Conservation (phyloP, 2,329 filamentous ascomycete genomes). For the Drechslera avenae region DNA sequence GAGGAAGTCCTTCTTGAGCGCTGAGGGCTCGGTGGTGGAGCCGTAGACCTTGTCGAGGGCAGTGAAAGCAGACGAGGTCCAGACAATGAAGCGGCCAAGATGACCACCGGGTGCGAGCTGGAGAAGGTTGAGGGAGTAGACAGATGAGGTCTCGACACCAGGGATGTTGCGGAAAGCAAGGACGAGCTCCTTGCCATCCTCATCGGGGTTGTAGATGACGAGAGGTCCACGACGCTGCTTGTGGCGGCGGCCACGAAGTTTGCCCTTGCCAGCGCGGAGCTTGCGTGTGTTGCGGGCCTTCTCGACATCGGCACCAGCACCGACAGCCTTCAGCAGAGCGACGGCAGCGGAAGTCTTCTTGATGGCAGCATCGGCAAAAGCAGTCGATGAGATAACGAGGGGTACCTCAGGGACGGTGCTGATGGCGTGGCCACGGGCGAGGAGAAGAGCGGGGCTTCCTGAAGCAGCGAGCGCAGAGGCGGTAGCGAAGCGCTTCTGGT, state of each 20-base stretch:
- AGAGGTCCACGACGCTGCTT: constrained; percentile 97
- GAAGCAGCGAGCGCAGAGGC: constrained; percentile 97
- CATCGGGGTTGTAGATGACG: constrained; percentile 94
- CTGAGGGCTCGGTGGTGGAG: constrained; percentile 83
- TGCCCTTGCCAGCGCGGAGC: constrained; percentile 98
- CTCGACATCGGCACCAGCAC: constrained; percentile 86
- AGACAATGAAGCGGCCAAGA: constrained; percentile 98
- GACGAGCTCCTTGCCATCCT: constrained; percentile 92
- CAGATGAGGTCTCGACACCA: constrained; percentile 94
- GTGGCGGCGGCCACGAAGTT: constrained; percentile 95
- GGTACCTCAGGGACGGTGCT: constrained; percentile 92
- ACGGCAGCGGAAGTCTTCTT: constrained; percentile 89
- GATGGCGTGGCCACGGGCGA: constrained; percentile 97
- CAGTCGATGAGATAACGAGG: constrained; percentile 89
- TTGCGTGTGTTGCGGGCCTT: constrained; percentile 98
- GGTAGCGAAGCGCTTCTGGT: constrained; percentile 98
- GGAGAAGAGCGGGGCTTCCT: constrained; percentile 89
- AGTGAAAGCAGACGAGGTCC: constrained; percentile 96
- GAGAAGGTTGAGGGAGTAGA: constrained; percentile 95
- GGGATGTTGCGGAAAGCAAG: constrained; percentile 98
- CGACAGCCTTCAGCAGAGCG: constrained; percentile 85
- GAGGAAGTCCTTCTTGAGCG: constrained; percentile 99
- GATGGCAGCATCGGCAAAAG: constrained; percentile 79
- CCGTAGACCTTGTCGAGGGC: constrained; percentile 97
- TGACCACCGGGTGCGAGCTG: constrained; percentile 99